Base-by-base conservation (phyloP, 805 yeast species). In the Starmera quercuum region DNA sequence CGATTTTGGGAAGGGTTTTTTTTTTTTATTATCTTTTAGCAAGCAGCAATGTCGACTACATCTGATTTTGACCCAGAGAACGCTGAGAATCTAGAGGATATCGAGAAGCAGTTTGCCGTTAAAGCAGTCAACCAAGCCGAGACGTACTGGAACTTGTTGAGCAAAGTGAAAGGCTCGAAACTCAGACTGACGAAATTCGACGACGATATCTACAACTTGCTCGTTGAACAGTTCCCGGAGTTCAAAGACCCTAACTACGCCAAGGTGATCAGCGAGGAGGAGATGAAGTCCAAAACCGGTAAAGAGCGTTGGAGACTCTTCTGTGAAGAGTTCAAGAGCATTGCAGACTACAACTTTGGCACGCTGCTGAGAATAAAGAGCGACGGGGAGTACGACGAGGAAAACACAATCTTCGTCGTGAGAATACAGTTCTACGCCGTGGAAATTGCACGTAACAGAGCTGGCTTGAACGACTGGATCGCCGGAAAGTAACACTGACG, bases 101-200 rank as follows among this genome's bases (percentile, higher is more conserved):
- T 92, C 52, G 98, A 92, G 62, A 86, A 78, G 71, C 97, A 92
- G 65, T 92, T 92, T 54, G 97, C 98, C 27, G 98, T 92, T 39
- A 85, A 83, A 61, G 98, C 97, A 5, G 98, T 92, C 13, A 78
- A 75, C 59, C 97, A 92, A 58, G 92, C 95, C 38, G 95, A 86
- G 54, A 80, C 95, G 2, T 92, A 90, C 71, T 92, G 96, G 95
- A 68, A 70, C 31, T 59, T 92, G 38, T 62, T 92, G 35, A 71
- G 72, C 37, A 75, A 75, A 46, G 64, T 87, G 36, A 78, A 81
- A 40, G 97, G 95, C n/a, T 73, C 92, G 28, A 74, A 72, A 46
- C 68, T 90, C 42, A 82, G 76, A 54, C 66, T 83, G 40, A 82
- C 92, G 32, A 68, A 73, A 51, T 71, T 63, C 42, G 94, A 83